Evolutionary conservation across 352 stramenopile genomes (phyloP).

Genomic region (Pythium vanterpoolii): DNA sequence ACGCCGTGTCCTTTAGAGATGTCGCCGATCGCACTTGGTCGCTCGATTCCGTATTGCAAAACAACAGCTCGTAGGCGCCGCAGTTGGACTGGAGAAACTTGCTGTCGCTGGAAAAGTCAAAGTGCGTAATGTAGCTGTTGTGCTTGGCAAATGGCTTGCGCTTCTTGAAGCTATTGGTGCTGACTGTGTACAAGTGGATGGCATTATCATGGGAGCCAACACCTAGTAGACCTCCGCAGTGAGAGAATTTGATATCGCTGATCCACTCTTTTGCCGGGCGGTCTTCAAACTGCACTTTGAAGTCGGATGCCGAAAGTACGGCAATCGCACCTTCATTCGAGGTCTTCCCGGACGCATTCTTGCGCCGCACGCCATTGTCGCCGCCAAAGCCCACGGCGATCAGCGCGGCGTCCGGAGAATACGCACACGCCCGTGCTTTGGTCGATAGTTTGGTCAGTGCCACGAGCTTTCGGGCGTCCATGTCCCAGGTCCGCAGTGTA

Average conservation of each 20-base stretch:
- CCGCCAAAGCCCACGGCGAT: constrained; percentile 81
- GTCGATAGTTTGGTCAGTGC: constrained; percentile 30
- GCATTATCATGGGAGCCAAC: constrained; percentile 75
- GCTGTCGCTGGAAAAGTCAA: constrained; percentile 78
- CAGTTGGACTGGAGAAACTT: constrained; percentile 73
- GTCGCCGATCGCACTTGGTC: constrained; percentile 83
- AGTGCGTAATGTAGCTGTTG: constrained; percentile 82
- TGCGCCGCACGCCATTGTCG: constrained; percentile 51
- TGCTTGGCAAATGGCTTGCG: constrained; percentile 74
- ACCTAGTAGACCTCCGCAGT: constrained; percentile 37
- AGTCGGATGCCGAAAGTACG: constrained; percentile 31
- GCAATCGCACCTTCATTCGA: constrained; percentile 49
- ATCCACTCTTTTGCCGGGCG: constrained; percentile 67
- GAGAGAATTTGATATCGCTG: constrained; percentile 77
- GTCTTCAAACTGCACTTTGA: constrained; percentile 51
- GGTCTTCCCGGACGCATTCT: constrained; percentile 24
- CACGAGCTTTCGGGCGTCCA: constrained; percentile 49
- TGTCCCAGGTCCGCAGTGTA: constrained; percentile 83
- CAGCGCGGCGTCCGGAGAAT: constrained; percentile 82
- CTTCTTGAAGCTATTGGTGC: constrained; percentile 36
- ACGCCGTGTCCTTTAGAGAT: constrained; percentile 74
- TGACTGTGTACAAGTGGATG: constrained; percentile 55
- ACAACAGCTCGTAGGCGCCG: constrained; percentile 90
- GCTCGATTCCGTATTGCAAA: constrained; percentile 78
- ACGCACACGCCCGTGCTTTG: constrained; percentile 77